Base-by-base conservation (phyloP, 1,284 basidiomycete species). In the Coniferiporia weirii region DNA sequence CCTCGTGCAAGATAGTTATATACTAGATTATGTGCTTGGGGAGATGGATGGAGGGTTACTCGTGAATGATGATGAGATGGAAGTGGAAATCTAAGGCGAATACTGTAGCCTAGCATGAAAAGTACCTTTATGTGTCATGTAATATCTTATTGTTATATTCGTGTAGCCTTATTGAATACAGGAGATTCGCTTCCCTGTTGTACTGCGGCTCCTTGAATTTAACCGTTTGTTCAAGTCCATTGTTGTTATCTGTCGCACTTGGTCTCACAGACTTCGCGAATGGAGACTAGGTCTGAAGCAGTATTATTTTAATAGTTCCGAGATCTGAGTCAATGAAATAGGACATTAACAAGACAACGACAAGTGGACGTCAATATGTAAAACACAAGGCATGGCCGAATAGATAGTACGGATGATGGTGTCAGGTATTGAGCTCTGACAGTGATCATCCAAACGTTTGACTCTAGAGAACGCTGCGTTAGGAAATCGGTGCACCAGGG, bases 41-140 rank as follows among this genome's bases (percentile, higher is more conserved):
- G 93, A 95, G 78, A 98, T 97, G 94, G 93, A 95, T 69, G 88
- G 81, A 62, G 87, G 87, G 34, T 78, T 88, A 72, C 81, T 87
- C 51, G 77, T 77, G 59, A 76, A 75, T 40, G 73, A 76, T 13
- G 56, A 61, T 27, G 52, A 19, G 9, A 59, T 59, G 57, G 57
- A 59, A 13, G 19, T 54, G 9, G 57, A 59, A 27, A 20, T 19
- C 9, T 43, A 17, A 48, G 12, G n/a, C 17, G 5, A 19, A 54
- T 46, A 20, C 44, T 20, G 43, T 49, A 43, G 46, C 48, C 34
- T 46, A 20, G 45, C n/a, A 34, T 19, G 20, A 54, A 54, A 59
- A 54, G 52, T 59, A 59, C 38, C 38, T 40, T 40, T 12, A 12
- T 12, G 38, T 40, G 38, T 40, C 38, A 12, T 38, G 36, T 40